phyloP scores from a whole-genome alignment of 495 filamentous ascomycete genomes.

The Penicillium macrosclerotiorum region DNA sequence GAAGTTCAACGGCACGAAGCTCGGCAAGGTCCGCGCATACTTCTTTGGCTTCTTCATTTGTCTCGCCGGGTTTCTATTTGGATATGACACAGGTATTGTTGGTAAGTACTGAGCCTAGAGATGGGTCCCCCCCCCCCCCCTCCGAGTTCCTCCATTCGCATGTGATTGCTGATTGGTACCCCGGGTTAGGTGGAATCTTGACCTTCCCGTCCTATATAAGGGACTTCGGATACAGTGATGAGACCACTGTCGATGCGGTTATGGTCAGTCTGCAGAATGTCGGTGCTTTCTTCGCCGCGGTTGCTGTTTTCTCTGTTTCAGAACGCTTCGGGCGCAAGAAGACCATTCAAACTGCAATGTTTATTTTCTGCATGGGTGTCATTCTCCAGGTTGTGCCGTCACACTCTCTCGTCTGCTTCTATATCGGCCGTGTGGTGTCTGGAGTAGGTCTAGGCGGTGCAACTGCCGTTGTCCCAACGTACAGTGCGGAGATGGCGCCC shows the following conservation, averaged over 20 bases:
- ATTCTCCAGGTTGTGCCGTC: constrained; percentile 43
- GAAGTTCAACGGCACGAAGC: constrained; percentile 18
- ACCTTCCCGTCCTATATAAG: constrained; percentile 19
- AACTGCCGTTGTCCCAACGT: constrained; percentile 54
- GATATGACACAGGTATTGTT: constrained; percentile 30
- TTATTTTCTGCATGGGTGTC: constrained; percentile 43
- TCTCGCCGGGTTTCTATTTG: constrained; percentile 26
- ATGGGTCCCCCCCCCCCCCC: no score
- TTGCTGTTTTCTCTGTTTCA: constrained; percentile 41
- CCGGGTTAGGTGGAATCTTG: constrained; percentile 29
- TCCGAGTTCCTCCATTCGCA: no score
- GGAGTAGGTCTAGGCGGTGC: constrained; percentile 55
- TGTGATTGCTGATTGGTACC: no score
- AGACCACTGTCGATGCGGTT: constrained; percentile 26
- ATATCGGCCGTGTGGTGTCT: constrained; percentile 48
- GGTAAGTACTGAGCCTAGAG: constrained; percentile 10
- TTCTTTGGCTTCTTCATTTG: constrained; percentile 30
- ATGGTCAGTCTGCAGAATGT: constrained; percentile 32
- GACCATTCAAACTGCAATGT: constrained; percentile 39
- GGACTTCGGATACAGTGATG: constrained; percentile 27
- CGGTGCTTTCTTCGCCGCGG: constrained; percentile 33
- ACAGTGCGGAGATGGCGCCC: constrained; percentile 52
- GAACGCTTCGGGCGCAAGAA: constrained; percentile 41
- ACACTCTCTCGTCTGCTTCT: constrained; percentile 44
- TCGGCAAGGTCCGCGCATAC: constrained; percentile 26